Percentiles rank a stretch among this genome's conserved stretches.
phyloP scores from a whole-genome alignment of 768 basidiomycete genomes.

The Amanita subjunquillea region DNA sequence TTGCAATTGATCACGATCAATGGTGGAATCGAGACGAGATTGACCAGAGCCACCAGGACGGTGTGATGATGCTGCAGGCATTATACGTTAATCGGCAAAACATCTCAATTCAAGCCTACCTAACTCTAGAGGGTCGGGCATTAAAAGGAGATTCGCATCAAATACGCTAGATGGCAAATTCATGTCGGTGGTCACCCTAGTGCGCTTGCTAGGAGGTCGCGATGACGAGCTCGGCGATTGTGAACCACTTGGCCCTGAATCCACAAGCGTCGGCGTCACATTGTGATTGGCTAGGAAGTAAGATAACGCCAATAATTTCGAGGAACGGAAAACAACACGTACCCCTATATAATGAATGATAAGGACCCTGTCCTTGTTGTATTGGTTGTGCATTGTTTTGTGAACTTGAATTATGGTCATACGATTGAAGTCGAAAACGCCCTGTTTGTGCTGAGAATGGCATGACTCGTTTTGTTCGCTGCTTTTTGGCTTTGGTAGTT shows the following conservation, averaged over 20 bases:
- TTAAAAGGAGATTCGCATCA: neutral
- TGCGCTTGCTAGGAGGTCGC: constrained; percentile 1
- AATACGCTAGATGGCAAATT: neutral
- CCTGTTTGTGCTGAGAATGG: constrained; percentile 36
- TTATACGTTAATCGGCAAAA: neutral
- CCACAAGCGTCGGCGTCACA: neutral
- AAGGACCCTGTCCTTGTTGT: constrained; percentile 25
- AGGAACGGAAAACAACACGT: neutral
- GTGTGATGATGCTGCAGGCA: neutral
- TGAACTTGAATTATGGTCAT: constrained; percentile 14
- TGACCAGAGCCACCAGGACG: neutral
- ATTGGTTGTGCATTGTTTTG: constrained; percentile 21
- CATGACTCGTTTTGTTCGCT: constrained; percentile 21
- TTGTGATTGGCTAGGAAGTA: neutral
- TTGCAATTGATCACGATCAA: neutral
- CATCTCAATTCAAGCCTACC: neutral
- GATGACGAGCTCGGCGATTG: neutral
- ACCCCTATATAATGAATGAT: constrained; percentile 29
- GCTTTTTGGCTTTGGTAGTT: constrained; percentile 11
- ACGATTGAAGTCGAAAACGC: constrained; percentile 37
- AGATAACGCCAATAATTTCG: neutral
- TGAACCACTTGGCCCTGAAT: neutral
- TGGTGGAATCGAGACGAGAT: neutral
- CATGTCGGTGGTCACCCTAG: neutral
- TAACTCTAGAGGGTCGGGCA: neutral